Percentiles rank a stretch among this genome's conserved stretches.
phyloP scores from a whole-genome alignment of 2,329 filamentous ascomycete species.

The Alternaria ventricosa region DNA sequence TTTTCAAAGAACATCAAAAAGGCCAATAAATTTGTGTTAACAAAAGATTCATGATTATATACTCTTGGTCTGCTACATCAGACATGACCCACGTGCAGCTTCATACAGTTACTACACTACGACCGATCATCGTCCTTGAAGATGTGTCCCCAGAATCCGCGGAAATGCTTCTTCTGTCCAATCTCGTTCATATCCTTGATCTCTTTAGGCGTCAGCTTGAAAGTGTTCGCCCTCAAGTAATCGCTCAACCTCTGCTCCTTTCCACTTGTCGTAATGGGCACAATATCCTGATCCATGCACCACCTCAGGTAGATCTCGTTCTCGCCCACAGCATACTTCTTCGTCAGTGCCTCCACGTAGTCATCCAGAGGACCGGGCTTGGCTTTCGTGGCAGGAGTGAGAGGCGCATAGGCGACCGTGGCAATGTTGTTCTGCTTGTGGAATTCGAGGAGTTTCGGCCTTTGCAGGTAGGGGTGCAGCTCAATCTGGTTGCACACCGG shows the following conservation, averaged over 20 bases:
- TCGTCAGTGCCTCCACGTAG: slow-evolving; percentile 58
- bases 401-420: slow-evolving; percentile 55
- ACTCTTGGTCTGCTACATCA: not conserved
- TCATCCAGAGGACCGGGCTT: slow-evolving; percentile 63
- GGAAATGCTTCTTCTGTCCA: slow-evolving; percentile 67
- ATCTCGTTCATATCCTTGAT: slow-evolving; percentile 56
- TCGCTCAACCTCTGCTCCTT: slow-evolving; percentile 66
- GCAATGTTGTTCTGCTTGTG: slow-evolving; percentile 57
- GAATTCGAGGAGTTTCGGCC: slow-evolving; percentile 62
- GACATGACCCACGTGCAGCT: not conserved
- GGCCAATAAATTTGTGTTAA: not conserved
- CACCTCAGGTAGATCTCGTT: slow-evolving; percentile 65
- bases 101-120: slow-evolving; percentile 30
- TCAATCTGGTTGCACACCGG: slow-evolving; percentile 74
- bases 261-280: slow-evolving; percentile 65
- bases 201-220: slow-evolving; percentile 65
- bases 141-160: slow-evolving; percentile 64
- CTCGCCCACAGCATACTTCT: slow-evolving; percentile 66
- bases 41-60: not conserved
- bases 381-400: slow-evolving; percentile 61
- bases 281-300: slow-evolving; percentile 66
- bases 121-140: slow-evolving; percentile 62
- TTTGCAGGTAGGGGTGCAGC: slow-evolving; percentile 72
- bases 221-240: slow-evolving; percentile 62
- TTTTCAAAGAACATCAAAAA: not conserved